Evolutionary conservation across 1,284 basidiomycete genomes (phyloP).

Genomic region (Neonothopanus nambi): DNA sequence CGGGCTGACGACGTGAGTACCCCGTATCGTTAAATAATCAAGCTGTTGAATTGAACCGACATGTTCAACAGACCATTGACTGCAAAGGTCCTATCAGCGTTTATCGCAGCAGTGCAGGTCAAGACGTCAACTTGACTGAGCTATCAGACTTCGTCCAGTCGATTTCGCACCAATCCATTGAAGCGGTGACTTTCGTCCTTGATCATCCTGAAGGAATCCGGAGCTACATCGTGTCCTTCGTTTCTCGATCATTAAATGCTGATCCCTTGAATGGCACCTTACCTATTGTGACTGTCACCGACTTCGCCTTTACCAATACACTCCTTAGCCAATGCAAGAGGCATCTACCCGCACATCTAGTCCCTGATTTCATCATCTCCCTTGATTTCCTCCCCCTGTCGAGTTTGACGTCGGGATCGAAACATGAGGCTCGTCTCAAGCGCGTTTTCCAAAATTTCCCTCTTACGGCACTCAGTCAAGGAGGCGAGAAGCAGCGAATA

Average conservation of each 20-base stretch:
- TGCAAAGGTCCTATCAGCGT: not conserved
- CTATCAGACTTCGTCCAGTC: conserved; percentile 2
- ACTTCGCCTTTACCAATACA: conserved; percentile 2
- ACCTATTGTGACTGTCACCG: not conserved
- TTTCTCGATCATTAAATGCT: conserved; percentile 3
- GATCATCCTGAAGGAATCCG: conserved; percentile 11
- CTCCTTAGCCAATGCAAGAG: conserved; percentile 5
- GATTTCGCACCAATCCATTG: conserved; percentile 1
- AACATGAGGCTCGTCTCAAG: conserved; percentile 5
- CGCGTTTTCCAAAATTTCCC: conserved; percentile 4
- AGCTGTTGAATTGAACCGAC: not conserved
- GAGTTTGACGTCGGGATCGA: not conserved
- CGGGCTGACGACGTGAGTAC: not conserved
- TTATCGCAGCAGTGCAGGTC: not conserved
- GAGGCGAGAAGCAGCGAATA: not conserved
- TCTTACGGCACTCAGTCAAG: not conserved
- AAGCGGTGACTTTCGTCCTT: not conserved
- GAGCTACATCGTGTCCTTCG: conserved; percentile 9
- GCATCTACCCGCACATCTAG: not conserved
- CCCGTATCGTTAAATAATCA: not conserved
- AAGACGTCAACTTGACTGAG: conserved; percentile 1
- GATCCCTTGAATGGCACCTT: conserved; percentile 1
- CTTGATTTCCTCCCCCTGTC: conserved; percentile 9
- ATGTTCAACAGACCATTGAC: not conserved
- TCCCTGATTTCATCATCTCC: conserved; percentile 12